Conservation (phyloP, 495 filamentous ascomycete genomes). For the Xylaria telfairii region DNA sequence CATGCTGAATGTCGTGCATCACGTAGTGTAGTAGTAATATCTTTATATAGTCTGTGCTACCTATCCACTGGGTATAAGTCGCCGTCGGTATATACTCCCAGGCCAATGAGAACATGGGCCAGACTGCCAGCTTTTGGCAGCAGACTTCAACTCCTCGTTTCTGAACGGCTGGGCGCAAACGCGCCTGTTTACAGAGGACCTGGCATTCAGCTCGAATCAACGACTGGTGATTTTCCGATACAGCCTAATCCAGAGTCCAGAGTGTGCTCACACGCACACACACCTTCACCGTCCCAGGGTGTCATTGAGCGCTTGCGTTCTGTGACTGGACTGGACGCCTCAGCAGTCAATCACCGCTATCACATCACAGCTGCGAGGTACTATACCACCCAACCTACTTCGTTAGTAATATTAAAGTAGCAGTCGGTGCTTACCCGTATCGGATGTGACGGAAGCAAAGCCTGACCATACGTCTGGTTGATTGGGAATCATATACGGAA, state of each 20-base stretch:
- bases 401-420: not conserved
- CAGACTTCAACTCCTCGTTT: not conserved
- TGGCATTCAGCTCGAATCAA: slow-evolving; percentile 8
- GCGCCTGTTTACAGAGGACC: not conserved
- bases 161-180: not conserved
- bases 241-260: slow-evolving; percentile 3
- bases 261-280: slow-evolving; percentile 17
- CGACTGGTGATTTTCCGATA: not conserved
- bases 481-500: not conserved
- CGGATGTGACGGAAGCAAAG: slow-evolving; percentile 12
- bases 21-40: not conserved
- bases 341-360: slow-evolving; percentile 15
- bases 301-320: slow-evolving; percentile 26
- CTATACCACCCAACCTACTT: slow-evolving; percentile 14
- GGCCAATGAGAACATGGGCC: not conserved
- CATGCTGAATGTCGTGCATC: slow-evolving; percentile 20
- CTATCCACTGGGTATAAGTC: not conserved
- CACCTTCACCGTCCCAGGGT: slow-evolving; percentile 22
- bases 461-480: not conserved
- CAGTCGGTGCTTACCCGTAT: slow-evolving; percentile 13
- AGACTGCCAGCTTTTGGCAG: slow-evolving; percentile 9
- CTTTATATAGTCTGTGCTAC: slow-evolving; percentile 22
- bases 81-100: not conserved
- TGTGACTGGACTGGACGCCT: slow-evolving; percentile 22
- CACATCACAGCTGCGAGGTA: slow-evolving; percentile 22